Evolutionary conservation across 352 stramenopile species (phyloP).

Genomic region (Globisporangium yorkense): DNA sequence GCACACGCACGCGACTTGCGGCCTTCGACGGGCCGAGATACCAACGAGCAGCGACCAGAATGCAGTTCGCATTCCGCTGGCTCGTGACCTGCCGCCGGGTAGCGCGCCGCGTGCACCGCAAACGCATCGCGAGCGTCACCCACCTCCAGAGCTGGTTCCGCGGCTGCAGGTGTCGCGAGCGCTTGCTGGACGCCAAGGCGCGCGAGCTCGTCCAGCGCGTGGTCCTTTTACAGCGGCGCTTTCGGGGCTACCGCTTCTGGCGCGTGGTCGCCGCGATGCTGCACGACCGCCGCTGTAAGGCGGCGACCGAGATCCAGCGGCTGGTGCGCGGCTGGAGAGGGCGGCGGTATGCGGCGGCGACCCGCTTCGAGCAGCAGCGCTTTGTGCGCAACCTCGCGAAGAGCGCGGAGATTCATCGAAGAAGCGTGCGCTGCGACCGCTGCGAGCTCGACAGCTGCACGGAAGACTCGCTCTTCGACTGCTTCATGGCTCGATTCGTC

Average conservation of each 20-base stretch:
- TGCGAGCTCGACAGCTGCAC: conserved; percentile 27
- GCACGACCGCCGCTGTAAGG: conserved; percentile 19
- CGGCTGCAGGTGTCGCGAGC: conserved; percentile 25
- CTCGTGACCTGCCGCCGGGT: conserved; percentile 18
- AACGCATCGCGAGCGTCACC: conserved; percentile 17
- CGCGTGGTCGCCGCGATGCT: conserved; percentile 31
- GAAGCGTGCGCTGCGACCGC: conserved; percentile 17
- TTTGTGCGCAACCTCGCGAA: conserved; percentile 22
- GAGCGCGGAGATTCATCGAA: conserved; percentile 17
- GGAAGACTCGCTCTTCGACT: conserved; percentile 35
- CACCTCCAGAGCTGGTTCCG: conserved; percentile 45
- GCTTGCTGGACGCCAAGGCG: conserved; percentile 17
- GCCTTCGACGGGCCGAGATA: conserved; percentile 32
- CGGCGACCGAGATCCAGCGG: conserved; percentile 30
- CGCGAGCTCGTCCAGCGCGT: conserved; percentile 26
- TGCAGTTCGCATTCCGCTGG: conserved; percentile 37
- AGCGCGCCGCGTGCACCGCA: conserved; percentile 15
- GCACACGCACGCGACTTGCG: conserved; percentile 23
- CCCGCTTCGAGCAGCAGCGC: conserved; percentile 37
- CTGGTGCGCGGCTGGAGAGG: conserved; percentile 32
- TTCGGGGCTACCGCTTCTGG: conserved; percentile 39
- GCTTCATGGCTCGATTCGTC: conserved; percentile 44
- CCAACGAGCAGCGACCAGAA: conserved; percentile 22
- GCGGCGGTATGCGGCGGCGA: conserved; percentile 13
- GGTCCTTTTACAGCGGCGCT: conserved; percentile 32